Evolutionary conservation across 2,329 filamentous ascomycete species (phyloP).

Genomic region (Xylariaceae sp.): DNA sequence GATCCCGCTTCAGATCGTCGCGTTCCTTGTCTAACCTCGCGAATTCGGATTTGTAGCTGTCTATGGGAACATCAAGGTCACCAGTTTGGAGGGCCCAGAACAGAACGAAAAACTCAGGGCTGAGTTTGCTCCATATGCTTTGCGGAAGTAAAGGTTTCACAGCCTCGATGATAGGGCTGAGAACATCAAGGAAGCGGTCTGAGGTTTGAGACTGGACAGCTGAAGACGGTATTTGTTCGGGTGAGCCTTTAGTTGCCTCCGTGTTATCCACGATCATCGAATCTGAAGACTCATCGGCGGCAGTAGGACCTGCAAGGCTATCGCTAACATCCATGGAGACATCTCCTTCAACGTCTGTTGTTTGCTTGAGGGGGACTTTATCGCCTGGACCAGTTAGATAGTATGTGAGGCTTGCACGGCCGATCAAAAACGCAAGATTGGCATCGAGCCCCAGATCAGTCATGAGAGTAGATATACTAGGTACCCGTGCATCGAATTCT

Average conservation of each 20-base stretch:
- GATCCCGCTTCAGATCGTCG: conserved; percentile 63
- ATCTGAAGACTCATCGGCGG: conserved; percentile 29
- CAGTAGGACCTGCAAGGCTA: conserved; percentile 20
- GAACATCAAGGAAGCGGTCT: conserved; percentile 60
- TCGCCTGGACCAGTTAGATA: conserved; percentile 49
- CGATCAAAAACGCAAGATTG: conserved; percentile 79
- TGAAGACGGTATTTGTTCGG: conserved; percentile 25
- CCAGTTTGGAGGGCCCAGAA: conserved; percentile 89
- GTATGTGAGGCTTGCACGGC: conserved; percentile 67
- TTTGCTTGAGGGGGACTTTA: conserved; percentile 29
- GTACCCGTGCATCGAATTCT: conserved; percentile 75
- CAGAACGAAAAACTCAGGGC: conserved; percentile 75
- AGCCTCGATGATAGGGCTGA: conserved; percentile 69
- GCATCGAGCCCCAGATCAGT: conserved; percentile 74
- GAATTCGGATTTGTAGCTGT: conserved; percentile 74
- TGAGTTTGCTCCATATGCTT: conserved; percentile 65
- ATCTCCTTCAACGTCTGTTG: conserved; percentile 55
- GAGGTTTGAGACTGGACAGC: conserved; percentile 36
- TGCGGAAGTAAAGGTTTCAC: conserved; percentile 59
- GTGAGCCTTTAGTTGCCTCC: conserved; percentile 23
- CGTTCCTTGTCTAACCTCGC: conserved; percentile 64
- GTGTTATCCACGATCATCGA: conserved; percentile 32
- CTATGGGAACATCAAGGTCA: conserved; percentile 72
- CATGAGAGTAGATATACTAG: conserved; percentile 69
- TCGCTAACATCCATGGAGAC: conserved; percentile 45